Conservation (phyloP, 2,329 filamentous ascomycete species). For the Fusarium armeniacum region DNA sequence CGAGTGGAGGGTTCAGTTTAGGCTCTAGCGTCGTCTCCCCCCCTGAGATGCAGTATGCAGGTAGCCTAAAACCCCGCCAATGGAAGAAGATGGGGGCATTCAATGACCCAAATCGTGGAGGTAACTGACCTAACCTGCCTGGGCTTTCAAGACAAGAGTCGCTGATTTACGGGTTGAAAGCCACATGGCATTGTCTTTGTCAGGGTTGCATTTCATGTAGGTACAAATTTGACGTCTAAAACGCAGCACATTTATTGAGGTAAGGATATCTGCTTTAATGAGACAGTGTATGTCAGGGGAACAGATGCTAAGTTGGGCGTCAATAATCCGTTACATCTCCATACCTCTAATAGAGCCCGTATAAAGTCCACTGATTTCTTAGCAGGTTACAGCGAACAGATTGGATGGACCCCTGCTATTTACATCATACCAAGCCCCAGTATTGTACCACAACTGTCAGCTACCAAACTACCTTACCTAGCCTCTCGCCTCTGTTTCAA, state of each 20-base stretch:
- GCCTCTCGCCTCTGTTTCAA: background rate
- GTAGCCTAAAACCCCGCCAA: constrained; percentile 48
- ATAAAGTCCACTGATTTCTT: background rate
- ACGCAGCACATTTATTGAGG: background rate
- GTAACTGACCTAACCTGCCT: background rate
- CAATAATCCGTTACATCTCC: constrained; percentile 11
- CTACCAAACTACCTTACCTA: background rate
- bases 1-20: constrained; percentile 34
- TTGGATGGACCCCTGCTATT: constrained; percentile 7
- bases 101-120: background rate
- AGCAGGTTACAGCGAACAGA: constrained; percentile 3
- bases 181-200: constrained; percentile 29
- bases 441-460: background rate
- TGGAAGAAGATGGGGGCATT: constrained; percentile 26
- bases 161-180: constrained; percentile 33
- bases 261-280: background rate
- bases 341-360: background rate
- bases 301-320: constrained; percentile 20
- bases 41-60: constrained; percentile 37
- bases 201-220: constrained; percentile 29
- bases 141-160: constrained; percentile 8
- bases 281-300: background rate
- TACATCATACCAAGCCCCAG: constrained; percentile 1
- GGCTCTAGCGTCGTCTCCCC: constrained; percentile 31
- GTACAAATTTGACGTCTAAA: constrained; percentile 24